A percentile compares a stretch with the other conserved stretches of the same genome.
phyloP scores from a whole-genome alignment of 176 grass and related monocot genomes.

The Lolium perenne region DNA sequence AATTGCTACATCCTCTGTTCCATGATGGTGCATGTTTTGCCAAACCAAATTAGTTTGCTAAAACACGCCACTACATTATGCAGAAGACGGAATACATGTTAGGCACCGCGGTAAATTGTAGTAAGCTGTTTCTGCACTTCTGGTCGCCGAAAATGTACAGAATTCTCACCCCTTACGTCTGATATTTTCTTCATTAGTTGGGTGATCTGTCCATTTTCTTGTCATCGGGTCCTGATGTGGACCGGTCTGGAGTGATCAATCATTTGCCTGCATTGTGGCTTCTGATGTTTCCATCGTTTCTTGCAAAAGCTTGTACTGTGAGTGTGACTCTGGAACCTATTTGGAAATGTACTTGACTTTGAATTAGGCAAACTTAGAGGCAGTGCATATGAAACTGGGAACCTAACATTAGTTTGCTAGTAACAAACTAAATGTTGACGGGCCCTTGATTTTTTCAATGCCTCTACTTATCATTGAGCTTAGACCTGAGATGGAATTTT shows the following conservation, averaged over 20 bases:
- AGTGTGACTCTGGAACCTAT: neutral
- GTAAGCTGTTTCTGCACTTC: neutral
- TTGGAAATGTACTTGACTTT: neutral
- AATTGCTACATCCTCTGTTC: neutral
- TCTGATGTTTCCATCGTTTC: neutral
- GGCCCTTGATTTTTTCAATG: neutral
- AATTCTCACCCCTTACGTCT: neutral
- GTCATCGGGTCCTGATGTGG: neutral
- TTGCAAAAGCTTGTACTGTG: neutral
- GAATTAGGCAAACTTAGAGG: neutral
- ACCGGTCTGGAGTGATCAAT: neutral
- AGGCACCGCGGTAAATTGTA: neutral
- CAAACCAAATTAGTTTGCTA: too few relatives aligned
- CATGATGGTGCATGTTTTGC: too few relatives aligned
- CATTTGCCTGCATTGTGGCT: neutral
- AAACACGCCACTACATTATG: too few relatives aligned
- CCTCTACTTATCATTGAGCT: neutral
- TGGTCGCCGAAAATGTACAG: neutral
- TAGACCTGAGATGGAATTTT: neutral
- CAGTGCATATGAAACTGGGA: neutral
- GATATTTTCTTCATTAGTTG: neutral
- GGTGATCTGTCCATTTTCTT: neutral
- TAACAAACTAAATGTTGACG: neutral
- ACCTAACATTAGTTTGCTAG: neutral
- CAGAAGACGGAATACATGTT: neutral